Percentiles rank a stretch among this genome's conserved stretches.
phyloP scores from a whole-genome alignment of 129 eudicot genomes.

The Smallanthus sonchifolius region DNA sequence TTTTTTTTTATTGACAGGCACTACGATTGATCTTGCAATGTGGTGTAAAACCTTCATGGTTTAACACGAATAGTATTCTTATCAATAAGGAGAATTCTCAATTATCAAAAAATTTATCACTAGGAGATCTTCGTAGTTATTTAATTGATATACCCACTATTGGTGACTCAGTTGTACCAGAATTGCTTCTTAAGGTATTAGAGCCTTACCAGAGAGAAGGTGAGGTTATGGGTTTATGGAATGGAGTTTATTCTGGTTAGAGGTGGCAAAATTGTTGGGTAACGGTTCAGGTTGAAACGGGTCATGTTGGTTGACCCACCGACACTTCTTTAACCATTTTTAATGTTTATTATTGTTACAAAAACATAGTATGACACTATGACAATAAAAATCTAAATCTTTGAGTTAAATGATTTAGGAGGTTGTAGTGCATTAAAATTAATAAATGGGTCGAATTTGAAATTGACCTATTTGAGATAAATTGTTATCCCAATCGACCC shows the following conservation, averaged over 20 bases:
- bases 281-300: neutral
- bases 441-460: neutral
- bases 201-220: slow-evolving; percentile 97
- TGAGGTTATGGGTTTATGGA: slow-evolving; percentile 24
- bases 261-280: slow-evolving; percentile 5
- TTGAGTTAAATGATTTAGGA: neutral
- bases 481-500: neutral
- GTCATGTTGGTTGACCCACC: neutral
- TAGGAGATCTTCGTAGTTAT: slow-evolving; percentile 90
- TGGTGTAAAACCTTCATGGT: slow-evolving; percentile 93
- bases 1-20: slow-evolving; percentile 45
- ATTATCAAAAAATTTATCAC: slow-evolving; percentile 45
- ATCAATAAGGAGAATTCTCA: slow-evolving; percentile 29
- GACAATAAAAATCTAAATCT: neutral
- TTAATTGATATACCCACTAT: slow-evolving; percentile 68
- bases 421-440: neutral
- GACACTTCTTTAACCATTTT: neutral
- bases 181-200: slow-evolving; percentile 94
- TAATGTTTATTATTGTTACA: neutral
- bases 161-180: slow-evolving; percentile 93
- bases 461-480: neutral
- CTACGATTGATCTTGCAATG: slow-evolving; percentile 84
- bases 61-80: slow-evolving; percentile 41
- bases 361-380: neutral
- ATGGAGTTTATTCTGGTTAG: slow-evolving; percentile 1